These are phyloP conservation scores for Phytophthora cryptogea DNA, from an alignment of 352 stramenopile species.

Conservation along the genomic window DNA sequence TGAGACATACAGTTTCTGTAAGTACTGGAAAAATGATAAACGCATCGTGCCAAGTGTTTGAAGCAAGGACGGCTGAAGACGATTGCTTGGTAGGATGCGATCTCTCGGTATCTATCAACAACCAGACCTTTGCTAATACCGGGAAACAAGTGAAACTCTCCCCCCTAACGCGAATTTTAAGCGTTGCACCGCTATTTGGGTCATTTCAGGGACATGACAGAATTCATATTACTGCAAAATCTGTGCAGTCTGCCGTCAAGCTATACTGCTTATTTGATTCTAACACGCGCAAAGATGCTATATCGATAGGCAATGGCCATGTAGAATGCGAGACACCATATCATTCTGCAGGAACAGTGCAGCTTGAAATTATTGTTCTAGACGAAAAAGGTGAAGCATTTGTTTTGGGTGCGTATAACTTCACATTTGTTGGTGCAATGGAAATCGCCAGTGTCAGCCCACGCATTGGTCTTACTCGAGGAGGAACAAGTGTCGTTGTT, in stretches of 20 bases:
- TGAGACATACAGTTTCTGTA: not conserved
- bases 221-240: conserved; percentile 27
- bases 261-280: conserved; percentile 43
- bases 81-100: conserved; percentile 32
- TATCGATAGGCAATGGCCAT: conserved; percentile 7
- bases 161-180: conserved; percentile 14
- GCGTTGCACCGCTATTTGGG: conserved; percentile 24
- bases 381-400: not conserved
- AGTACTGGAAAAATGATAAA: conserved; percentile 17
- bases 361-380: conserved; percentile 25
- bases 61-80: not conserved
- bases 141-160: conserved; percentile 29
- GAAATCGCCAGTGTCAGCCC: conserved; percentile 30
- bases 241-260: conserved; percentile 19
- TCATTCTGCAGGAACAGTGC: conserved; percentile 28
- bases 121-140: conserved; percentile 36
- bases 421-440: conserved; percentile 43
- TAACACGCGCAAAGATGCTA: not conserved
- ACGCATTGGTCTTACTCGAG: conserved; percentile 27
- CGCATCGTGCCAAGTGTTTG: conserved; percentile 27
- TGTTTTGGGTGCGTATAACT: conserved; percentile 31
- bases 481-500: conserved; percentile 35
- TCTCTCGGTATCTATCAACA: conserved; percentile 49
- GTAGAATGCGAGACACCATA: conserved; percentile 34
- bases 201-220: conserved; percentile 38